A percentile compares a stretch with the other conserved stretches of the same genome.
Conservation (phyloP, 192 early-diverging fungal genomes). For the Dimargaris verticillata region DNA sequence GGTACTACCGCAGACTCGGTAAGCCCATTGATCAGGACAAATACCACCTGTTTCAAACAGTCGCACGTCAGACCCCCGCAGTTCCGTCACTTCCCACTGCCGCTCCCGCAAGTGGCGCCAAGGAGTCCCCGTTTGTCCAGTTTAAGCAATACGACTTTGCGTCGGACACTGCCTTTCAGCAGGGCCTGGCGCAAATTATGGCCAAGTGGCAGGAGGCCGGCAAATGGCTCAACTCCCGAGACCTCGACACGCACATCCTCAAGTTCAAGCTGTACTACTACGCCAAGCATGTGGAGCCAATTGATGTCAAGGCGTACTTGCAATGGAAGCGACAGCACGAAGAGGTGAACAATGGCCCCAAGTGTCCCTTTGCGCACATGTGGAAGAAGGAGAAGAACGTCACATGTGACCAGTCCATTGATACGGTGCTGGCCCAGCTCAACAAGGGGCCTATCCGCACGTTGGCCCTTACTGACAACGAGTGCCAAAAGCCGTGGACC, state of each 20-base stretch:
- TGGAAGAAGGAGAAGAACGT: too few species aligned
- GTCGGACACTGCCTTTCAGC: not conserved
- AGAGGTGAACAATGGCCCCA: not conserved
- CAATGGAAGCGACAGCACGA: not conserved
- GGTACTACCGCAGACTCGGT: not conserved
- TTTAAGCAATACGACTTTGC: conserved; percentile 7
- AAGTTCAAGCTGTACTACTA: conserved; percentile 5
- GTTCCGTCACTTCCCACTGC: not conserved
- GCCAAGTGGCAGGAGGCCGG: not conserved
- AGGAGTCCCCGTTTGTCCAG: not conserved
- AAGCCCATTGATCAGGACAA: not conserved
- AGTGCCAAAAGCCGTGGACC: too few species aligned
- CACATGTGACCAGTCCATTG: too few species aligned
- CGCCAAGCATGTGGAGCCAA: conserved; percentile 2
- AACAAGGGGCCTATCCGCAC: too few species aligned
- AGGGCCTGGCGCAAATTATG: not conserved
- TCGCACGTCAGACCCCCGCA: not conserved
- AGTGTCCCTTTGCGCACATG: conserved; percentile 7
- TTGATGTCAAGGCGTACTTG: not conserved
- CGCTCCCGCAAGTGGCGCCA: not conserved
- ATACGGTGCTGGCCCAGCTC: too few species aligned
- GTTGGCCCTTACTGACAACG: too few species aligned
- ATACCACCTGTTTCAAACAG: not conserved
- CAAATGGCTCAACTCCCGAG: not conserved
- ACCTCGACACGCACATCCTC: not conserved